phyloP scores from a whole-genome alignment of 805 yeast species.

The Alloascoidea hylecoeti region DNA sequence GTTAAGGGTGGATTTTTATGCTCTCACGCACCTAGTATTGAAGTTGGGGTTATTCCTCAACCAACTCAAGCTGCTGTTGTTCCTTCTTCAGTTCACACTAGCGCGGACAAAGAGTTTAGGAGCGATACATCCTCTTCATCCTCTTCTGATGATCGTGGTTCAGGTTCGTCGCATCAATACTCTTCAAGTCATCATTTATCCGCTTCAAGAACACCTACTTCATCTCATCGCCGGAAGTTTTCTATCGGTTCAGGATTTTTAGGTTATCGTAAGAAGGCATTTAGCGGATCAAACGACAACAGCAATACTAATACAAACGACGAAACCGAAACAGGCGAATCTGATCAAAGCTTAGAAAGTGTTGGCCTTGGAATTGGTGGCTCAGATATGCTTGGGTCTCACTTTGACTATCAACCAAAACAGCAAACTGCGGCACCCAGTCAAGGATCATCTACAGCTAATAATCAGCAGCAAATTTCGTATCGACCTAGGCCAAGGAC shows the following conservation, averaged over 20 bases:
- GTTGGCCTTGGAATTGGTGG: background rate
- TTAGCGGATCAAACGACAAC: background rate
- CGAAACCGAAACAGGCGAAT: background rate
- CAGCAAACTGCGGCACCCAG: background rate
- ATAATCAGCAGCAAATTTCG: background rate
- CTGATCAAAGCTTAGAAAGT: background rate
- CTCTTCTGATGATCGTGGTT: background rate
- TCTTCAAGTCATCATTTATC: too few species aligned
- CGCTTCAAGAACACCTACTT: background rate
- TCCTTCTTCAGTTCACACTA: too few species aligned
- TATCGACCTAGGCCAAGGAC: too few species aligned
- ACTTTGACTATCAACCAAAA: background rate
- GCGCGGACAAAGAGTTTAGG: background rate
- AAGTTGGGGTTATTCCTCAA: constrained; percentile 4
- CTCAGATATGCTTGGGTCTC: background rate
- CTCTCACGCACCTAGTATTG: constrained; percentile 42
- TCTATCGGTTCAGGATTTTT: background rate
- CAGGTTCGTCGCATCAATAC: background rate
- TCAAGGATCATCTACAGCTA: background rate
- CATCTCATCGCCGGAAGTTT: background rate
- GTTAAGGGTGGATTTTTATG: constrained; percentile 92
- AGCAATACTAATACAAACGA: background rate
- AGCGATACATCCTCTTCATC: background rate
- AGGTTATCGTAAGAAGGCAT: background rate
- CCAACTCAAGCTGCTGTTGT: constrained; percentile 4